Base-by-base conservation (phyloP, 495 filamentous ascomycete species). In the Podospora anserina region DNA sequence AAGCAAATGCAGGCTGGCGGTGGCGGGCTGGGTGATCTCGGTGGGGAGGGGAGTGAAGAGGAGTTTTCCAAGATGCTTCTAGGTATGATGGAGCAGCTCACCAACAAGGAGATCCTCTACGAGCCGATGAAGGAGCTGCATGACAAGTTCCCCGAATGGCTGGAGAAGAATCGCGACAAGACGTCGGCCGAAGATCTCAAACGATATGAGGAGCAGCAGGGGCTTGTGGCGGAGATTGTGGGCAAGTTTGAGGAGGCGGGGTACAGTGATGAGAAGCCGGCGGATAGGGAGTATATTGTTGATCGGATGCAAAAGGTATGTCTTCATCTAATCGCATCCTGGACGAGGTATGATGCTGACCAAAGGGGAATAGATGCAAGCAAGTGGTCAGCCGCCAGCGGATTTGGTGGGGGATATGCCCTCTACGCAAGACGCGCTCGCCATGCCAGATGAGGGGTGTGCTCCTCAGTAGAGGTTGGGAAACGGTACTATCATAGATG, bases 11-110 rank as follows among this genome's bases (percentile, higher is more conserved):
- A 91, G 70, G 82, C 85, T 49, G 73, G 71, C 6, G 71, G 55
- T 13, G 61, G 28, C 16, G 30, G 30, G 4, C 28, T 18, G 39
- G 53, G 20, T 62, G 85, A 84, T 1, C 82, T 86, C 2, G 85
- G 91, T 92, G 75, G 91, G 87, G 0, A 92, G 91, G 89, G 86
- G 19, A 85, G 83, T 65, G 93, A 98, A 23, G 93, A 94, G 66
- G 93, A 96, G 69, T 90, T 97, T 72, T 91, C 90, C 28, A 94
- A 95, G 79, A 91, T 98, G 88, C 84, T 98, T 34, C 83, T 96
- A 82, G 91, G 90, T 30, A 97, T 97, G 92, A 98, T 99, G 94
- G 92, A 98, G 78, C 93, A 99, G 78, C 82, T 99, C 66, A 97
- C 95, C 2, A 96, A 95, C 75, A 98, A 97, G 82, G 95, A 99